phyloP scores from a whole-genome alignment of 257 asterid species.

The Ehretia macrophylla region DNA sequence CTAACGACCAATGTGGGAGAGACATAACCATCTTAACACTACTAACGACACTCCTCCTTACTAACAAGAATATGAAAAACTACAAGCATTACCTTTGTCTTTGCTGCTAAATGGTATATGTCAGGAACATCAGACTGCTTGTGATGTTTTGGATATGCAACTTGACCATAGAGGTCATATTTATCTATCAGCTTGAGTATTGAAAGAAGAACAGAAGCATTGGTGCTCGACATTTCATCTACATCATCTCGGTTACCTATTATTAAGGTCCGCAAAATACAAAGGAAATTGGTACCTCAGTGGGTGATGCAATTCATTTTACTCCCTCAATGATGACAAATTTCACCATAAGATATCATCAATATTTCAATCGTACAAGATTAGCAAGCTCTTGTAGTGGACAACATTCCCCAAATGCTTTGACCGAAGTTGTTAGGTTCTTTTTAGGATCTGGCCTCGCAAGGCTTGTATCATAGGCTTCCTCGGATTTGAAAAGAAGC shows the following conservation, averaged over 20 bases:
- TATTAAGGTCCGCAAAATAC: slow-evolving; percentile 69
- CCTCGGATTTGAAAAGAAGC: slow-evolving; percentile 93
- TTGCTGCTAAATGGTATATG: slow-evolving; percentile 95
- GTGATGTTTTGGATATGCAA: slow-evolving; percentile 99
- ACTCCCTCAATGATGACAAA: not conserved
- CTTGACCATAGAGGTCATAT: slow-evolving; percentile 98
- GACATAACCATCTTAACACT: too few species aligned
- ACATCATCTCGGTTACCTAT: slow-evolving; percentile 98
- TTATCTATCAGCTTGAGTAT: slow-evolving; percentile 90
- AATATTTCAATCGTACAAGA: slow-evolving; percentile 49
- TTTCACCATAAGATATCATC: not conserved
- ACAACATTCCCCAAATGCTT: slow-evolving; percentile 99
- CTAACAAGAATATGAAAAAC: not conserved
- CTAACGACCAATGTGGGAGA: too few species aligned
- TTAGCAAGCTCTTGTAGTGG: slow-evolving; percentile 97
- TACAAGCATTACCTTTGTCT: slow-evolving; percentile 68
- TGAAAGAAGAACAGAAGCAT: slow-evolving; percentile 83
- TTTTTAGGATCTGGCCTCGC: slow-evolving; percentile 99
- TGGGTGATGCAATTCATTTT: not conserved
- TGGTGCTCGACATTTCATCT: slow-evolving; percentile 95
- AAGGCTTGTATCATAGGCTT: slow-evolving; percentile 99
- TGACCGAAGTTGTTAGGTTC: slow-evolving; percentile 84
- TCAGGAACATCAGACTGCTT: slow-evolving; percentile 94
- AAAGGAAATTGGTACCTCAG: slow-evolving; percentile 2
- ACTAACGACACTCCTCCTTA: too few species aligned